Evolutionary conservation across 495 filamentous ascomycete genomes (phyloP).

Genomic region (Apiosordaria backusii): DNA sequence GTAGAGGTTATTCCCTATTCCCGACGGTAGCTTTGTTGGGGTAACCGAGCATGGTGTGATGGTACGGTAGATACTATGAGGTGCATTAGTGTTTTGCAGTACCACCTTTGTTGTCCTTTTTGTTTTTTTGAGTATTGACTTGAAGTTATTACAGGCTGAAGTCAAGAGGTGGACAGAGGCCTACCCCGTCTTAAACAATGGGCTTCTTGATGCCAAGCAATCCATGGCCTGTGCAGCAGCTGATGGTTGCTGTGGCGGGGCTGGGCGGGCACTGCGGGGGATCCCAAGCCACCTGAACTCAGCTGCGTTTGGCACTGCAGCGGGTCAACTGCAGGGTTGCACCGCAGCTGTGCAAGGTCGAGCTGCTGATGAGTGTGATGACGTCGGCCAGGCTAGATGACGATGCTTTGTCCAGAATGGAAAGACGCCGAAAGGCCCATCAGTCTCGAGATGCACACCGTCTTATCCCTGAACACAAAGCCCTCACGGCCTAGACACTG

Average conservation of each 20-base stretch:
- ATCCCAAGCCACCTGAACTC: background rate
- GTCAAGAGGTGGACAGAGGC: background rate
- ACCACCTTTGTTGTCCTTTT: background rate
- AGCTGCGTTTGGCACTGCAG: background rate
- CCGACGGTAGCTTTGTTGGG: background rate
- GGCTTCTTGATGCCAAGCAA: background rate
- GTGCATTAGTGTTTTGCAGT: background rate
- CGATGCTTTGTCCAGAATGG: constrained; percentile 7
- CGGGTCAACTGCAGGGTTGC: background rate
- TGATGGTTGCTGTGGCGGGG: background rate
- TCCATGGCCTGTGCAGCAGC: background rate
- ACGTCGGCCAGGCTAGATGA: constrained; percentile 9
- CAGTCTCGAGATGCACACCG: background rate
- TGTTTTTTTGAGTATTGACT: background rate
- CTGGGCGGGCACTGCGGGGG: background rate
- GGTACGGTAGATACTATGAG: background rate
- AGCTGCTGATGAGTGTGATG: constrained; percentile 6
- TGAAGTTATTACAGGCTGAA: background rate
- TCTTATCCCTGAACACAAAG: constrained; percentile 1
- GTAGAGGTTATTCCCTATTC: background rate
- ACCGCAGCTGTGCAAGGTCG: background rate
- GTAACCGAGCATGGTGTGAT: background rate
- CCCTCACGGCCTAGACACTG: background rate
- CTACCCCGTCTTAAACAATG: background rate
- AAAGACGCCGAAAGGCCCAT: background rate